Conservation (phyloP, 208 protist genomes). For the Crithidia brevicula region DNA sequence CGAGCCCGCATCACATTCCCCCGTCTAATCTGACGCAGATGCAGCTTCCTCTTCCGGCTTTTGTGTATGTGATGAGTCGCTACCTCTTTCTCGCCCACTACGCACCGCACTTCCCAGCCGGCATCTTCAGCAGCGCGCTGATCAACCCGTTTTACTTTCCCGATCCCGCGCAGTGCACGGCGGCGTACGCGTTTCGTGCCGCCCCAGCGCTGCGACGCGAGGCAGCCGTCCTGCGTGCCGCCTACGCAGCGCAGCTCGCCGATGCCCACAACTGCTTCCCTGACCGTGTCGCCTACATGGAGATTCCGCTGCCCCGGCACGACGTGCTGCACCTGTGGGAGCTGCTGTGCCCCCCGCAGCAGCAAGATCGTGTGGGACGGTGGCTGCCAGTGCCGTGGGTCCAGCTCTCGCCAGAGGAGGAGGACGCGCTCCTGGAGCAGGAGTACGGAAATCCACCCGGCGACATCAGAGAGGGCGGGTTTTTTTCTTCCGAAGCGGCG, state of each 20-base stretch:
- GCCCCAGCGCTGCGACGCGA: slow-evolving; percentile 27
- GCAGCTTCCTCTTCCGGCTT: slow-evolving; percentile 63
- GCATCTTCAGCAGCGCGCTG: slow-evolving; percentile 49
- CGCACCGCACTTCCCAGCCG: slow-evolving; percentile 50
- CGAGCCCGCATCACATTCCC: not conserved
- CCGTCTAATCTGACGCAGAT: slow-evolving; percentile 18
- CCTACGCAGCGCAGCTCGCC: slow-evolving; percentile 27
- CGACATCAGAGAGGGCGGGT: too few relatives aligned
- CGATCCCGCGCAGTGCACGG: slow-evolving; percentile 31
- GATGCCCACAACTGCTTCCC: slow-evolving; percentile 32
- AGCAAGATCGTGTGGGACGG: slow-evolving; percentile 26
- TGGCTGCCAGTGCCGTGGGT: slow-evolving; percentile 42
- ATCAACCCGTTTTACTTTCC: slow-evolving; percentile 53
- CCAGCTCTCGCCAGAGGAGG: slow-evolving; percentile 38
- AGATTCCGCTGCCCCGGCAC: slow-evolving; percentile 26
- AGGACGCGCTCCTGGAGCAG: slow-evolving; percentile 37
- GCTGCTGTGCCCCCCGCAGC: slow-evolving; percentile 32
- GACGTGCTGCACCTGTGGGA: slow-evolving; percentile 30
- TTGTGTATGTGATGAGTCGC: slow-evolving; percentile 79
- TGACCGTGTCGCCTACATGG: slow-evolving; percentile 12
- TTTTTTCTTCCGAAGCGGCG: too few relatives aligned
- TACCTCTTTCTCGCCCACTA: slow-evolving; percentile 68
- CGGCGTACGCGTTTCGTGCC: slow-evolving; percentile 37
- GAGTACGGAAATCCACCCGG: too few relatives aligned
- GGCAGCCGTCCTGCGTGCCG: slow-evolving; percentile 7